phyloP scores from a whole-genome alignment of 257 asterid species.

The Fraxinus quadrangulata region DNA sequence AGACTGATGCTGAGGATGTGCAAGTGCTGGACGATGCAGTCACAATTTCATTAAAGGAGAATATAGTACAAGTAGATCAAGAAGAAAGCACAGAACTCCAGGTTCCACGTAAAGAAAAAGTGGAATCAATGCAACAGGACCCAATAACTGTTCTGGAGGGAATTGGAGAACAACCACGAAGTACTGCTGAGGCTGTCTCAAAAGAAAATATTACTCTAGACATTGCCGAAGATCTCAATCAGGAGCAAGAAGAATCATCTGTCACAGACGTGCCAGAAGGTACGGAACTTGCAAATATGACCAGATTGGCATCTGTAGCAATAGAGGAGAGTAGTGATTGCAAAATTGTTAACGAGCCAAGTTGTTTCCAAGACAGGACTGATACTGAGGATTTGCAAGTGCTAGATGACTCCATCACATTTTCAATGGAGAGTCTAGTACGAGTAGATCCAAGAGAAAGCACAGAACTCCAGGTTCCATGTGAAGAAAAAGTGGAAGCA shows the following conservation, averaged over 20 bases:
- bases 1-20: neutral
- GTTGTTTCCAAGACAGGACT: neutral
- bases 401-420: conserved; percentile 24
- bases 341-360: neutral
- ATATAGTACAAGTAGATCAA: conserved; percentile 15
- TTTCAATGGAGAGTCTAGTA: conserved; percentile 18
- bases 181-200: conserved; percentile 14
- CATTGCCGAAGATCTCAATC: conserved; percentile 25
- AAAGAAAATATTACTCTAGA: conserved; percentile 13
- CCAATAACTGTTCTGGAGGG: conserved; percentile 17
- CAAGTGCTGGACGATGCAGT: conserved; percentile 16
- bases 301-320: conserved; percentile 28
- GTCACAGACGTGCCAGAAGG: conserved; percentile 30
- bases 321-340: conserved; percentile 12
- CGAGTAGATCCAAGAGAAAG: conserved; percentile 19
- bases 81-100: conserved; percentile 16
- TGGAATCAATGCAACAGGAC: conserved; percentile 15
- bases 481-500: conserved; percentile 23
- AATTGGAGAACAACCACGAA: conserved; percentile 24
- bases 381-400: conserved; percentile 17
- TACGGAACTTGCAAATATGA: conserved; percentile 23
- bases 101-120: conserved; percentile 28
- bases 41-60: conserved; percentile 20
- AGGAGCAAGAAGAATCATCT: conserved; percentile 30
- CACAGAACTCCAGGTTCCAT: conserved; percentile 20